Evolutionary conservation across 805 yeast genomes (phyloP), one percentile per base, ranked within the genome.

Genomic region (Wilhelminamyces savonicus): DNA sequence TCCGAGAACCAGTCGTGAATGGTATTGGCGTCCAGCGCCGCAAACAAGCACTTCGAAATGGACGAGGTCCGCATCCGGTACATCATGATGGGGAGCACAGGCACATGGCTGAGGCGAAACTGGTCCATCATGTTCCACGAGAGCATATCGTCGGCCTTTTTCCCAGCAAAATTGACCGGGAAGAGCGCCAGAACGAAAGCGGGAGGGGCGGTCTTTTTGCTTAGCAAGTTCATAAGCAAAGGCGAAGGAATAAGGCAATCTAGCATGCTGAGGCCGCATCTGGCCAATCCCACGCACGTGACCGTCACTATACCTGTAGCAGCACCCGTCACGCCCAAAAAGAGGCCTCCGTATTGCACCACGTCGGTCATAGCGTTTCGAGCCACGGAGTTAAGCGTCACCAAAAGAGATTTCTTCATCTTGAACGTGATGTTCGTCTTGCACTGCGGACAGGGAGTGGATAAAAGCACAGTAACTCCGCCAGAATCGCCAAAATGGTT

Each of bases 391-490:
- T 40, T 37, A n/a, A 50, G 18, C 1, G 53, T 32, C 17, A 64
- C 34, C 6, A 56, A 21, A 7, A 43, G 27, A 22, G 62, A 58
- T 18, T 50, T 33, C 32, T 46, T 45, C 54, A 61, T 50, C 19
- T 47, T 39, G 39, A 64, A 62, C 7, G 46, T 34, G 26, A 64
- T 54, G 16, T 53, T 50, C 16, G 46, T 40, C 31, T 61, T 61
- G 35, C 70, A 64, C 35, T 64, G 70, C 3, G 69, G 69, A 32
- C 70, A 64, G 5, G 56, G 42, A 5, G 62, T 56, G 19, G 54
- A 30, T 8, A 55, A 33, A 11, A 42, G 36, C 14, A 44, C 46
- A 3, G 12, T 21, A 10, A 11, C n/a, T 11, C 21, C 10, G 23
- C 13, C 8, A 8, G 8, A 8, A 8, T 8, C 8, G 8, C 8